Evolutionary conservation across 2,329 filamentous ascomycete species (phyloP).

Genomic region (Ophiostoma piceae): DNA sequence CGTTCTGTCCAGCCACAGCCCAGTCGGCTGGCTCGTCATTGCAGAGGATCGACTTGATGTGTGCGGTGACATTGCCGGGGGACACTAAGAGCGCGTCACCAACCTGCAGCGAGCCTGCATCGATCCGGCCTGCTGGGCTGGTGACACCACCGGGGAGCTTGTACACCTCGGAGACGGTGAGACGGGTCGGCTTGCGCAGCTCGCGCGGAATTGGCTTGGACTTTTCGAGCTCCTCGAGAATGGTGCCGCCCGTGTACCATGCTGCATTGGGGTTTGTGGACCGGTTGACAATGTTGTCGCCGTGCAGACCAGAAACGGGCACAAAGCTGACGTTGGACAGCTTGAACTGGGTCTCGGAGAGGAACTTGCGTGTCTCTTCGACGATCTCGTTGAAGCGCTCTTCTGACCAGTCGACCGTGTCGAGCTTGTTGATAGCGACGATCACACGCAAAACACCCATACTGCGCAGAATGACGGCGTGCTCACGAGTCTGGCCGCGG

Average conservation of each 20-base stretch:
- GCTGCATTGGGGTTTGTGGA: constrained; percentile 52
- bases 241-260: constrained; percentile 77
- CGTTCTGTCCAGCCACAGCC: constrained; percentile 69
- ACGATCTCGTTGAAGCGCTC: constrained; percentile 79
- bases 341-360: constrained; percentile 76
- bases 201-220: constrained; percentile 67
- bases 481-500: constrained; percentile 90
- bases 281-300: constrained; percentile 71
- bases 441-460: constrained; percentile 85
- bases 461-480: constrained; percentile 81
- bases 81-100: constrained; percentile 76
- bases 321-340: constrained; percentile 78
- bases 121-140: constrained; percentile 79
- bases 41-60: constrained; percentile 74
- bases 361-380: constrained; percentile 75
- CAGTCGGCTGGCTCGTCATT: constrained; percentile 54
- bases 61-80: constrained; percentile 74
- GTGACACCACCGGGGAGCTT: constrained; percentile 74
- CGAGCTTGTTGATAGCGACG: constrained; percentile 92
- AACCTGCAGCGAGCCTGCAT: constrained; percentile 75
- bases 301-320: constrained; percentile 81
- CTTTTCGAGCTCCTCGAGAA: constrained; percentile 80
- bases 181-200: constrained; percentile 71
- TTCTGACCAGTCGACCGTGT: constrained; percentile 76
- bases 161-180: constrained; percentile 86